Conservation (phyloP, 1,284 basidiomycete genomes). For the Singerocomus inundabilis region DNA sequence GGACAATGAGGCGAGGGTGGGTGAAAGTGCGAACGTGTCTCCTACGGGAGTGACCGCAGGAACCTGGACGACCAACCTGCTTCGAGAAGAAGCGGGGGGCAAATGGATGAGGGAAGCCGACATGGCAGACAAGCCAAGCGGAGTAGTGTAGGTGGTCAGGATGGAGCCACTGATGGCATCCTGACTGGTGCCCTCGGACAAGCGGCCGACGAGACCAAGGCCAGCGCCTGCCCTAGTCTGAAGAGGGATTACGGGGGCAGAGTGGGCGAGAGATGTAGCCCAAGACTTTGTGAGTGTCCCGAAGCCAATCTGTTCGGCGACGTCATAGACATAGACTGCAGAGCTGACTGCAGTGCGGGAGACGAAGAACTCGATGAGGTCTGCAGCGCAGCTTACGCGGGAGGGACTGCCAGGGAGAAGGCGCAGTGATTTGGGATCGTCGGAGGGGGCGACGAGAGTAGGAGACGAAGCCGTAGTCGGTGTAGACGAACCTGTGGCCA, state of each 20-base stretch:
- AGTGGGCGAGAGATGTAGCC: conserved; percentile 40
- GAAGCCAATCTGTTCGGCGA: conserved; percentile 78
- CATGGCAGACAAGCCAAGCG: conserved; percentile 75
- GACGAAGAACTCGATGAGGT: conserved; percentile 64
- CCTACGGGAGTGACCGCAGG: conserved; percentile 67
- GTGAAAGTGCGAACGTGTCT: conserved; percentile 66
- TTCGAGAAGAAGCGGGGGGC: conserved; percentile 56
- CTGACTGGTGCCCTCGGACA: conserved; percentile 74
- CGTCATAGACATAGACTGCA: conserved; percentile 75
- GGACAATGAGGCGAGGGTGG: conserved; percentile 68
- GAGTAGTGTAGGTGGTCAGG: conserved; percentile 76
- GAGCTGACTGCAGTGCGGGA: conserved; percentile 56
- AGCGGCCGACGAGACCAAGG: conserved; percentile 75
- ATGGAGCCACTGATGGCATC: conserved; percentile 56
- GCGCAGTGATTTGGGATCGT: conserved; percentile 23
- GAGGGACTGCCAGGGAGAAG: conserved; percentile 23
- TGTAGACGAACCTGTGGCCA: conserved; percentile 16
- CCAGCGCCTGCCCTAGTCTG: conserved; percentile 91
- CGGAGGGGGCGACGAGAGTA: conserved; percentile 24
- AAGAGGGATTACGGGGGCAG: conserved; percentile 62
- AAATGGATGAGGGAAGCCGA: conserved; percentile 66
- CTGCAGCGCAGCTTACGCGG: conserved; percentile 53
- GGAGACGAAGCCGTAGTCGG: conserved; percentile 2
- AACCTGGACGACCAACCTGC: conserved; percentile 76
- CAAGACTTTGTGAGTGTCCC: conserved; percentile 67